Evolutionary conservation across 2,329 filamentous ascomycete species (phyloP).

Genomic region (Thyridium curvatum): DNA sequence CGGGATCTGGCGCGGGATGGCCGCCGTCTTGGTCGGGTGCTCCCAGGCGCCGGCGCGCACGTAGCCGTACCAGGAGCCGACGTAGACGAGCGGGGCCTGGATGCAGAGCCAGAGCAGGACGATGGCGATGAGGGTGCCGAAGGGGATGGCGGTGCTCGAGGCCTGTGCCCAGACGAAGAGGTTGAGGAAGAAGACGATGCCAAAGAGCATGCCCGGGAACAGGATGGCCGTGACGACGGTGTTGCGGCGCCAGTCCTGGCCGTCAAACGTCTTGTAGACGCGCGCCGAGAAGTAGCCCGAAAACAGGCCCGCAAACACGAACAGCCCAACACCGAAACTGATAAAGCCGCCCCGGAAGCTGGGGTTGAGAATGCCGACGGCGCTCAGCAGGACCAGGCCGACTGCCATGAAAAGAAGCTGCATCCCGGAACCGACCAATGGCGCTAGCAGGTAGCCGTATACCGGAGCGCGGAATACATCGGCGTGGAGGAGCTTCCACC

Average conservation of each 20-base stretch:
- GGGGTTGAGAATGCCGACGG: slow-evolving; percentile 73
- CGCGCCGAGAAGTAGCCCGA: slow-evolving; percentile 84
- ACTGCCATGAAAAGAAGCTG: slow-evolving; percentile 78
- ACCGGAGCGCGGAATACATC: slow-evolving; percentile 76
- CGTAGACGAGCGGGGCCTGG: slow-evolving; percentile 77
- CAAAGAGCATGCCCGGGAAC: slow-evolving; percentile 73
- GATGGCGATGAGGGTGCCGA: slow-evolving; percentile 69
- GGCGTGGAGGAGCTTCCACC: slow-evolving; percentile 85
- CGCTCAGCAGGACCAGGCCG: slow-evolving; percentile 66
- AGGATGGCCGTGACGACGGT: slow-evolving; percentile 70
- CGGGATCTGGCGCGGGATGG: slow-evolving; percentile 68
- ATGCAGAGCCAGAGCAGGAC: slow-evolving; percentile 77
- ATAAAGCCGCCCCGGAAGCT: slow-evolving; percentile 87
- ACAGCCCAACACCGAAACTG: slow-evolving; percentile 75
- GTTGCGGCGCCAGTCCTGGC: slow-evolving; percentile 68
- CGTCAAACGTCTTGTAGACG: slow-evolving; percentile 78
- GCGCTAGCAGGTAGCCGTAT: slow-evolving; percentile 67
- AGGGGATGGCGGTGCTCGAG: slow-evolving; percentile 80
- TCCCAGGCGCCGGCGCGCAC: slow-evolving; percentile 63
- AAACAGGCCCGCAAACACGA: slow-evolving; percentile 76
- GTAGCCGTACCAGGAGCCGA: slow-evolving; percentile 73
- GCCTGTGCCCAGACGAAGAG: slow-evolving; percentile 88
- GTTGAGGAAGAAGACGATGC: slow-evolving; percentile 72
- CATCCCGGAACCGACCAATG: slow-evolving; percentile 77
- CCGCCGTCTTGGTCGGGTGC: slow-evolving; percentile 72